These are phyloP conservation scores for Stagonosporopsis tanaceti DNA, from an alignment of 2,329 filamentous ascomycete genomes.

Conservation along the genomic window DNA sequence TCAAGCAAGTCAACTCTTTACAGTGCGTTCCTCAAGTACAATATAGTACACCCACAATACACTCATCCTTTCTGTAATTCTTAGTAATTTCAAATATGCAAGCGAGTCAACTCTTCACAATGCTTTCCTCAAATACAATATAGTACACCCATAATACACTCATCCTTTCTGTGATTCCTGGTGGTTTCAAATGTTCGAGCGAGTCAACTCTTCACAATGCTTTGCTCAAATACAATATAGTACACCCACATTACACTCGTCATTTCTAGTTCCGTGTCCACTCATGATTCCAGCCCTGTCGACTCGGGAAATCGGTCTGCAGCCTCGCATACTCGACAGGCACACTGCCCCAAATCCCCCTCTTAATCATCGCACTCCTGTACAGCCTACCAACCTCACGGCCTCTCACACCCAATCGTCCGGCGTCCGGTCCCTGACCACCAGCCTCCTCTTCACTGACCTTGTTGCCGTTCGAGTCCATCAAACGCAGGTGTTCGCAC, in stretches of 20 bases:
- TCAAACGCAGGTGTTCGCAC: constrained; percentile 79
- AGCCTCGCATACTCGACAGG: constrained; percentile 90
- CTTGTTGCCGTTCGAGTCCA: constrained; percentile 53
- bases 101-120: neutral
- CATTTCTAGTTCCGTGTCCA: constrained; percentile 73
- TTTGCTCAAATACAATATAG: constrained; percentile 7
- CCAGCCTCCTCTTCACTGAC: constrained; percentile 59
- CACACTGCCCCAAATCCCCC: constrained; percentile 81
- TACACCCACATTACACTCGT: constrained; percentile 8
- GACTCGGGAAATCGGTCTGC: constrained; percentile 82
- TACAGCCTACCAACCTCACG: constrained; percentile 77
- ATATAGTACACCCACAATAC: constrained; percentile 18
- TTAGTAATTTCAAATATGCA: too few species aligned
- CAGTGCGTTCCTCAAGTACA: neutral
- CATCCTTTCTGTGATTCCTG: too few species aligned
- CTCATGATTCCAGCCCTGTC: constrained; percentile 87
- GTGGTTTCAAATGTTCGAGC: neutral
- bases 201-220: constrained; percentile 1
- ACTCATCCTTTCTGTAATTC: too few species aligned
- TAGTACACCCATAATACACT: constrained; percentile 12
- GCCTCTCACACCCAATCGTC: constrained; percentile 36
- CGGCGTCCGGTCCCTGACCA: constrained; percentile 59
- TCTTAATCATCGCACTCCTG: constrained; percentile 89
- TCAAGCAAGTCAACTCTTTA: neutral
- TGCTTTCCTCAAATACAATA: constrained; percentile 9